Evolutionary conservation across 1,139 yeast species (phyloP), one percentile per base, ranked within the genome.

Genomic region (Candida gigantensis): DNA sequence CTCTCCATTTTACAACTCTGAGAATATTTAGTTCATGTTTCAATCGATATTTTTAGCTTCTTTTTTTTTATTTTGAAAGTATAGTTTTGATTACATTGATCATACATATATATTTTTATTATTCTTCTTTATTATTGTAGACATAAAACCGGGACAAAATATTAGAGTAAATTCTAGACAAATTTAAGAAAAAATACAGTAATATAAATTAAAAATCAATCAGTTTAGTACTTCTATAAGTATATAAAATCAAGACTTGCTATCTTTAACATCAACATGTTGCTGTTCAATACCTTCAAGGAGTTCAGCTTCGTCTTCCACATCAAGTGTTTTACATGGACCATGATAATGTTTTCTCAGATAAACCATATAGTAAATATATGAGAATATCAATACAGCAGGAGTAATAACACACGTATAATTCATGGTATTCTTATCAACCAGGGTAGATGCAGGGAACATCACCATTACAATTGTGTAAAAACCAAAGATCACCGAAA

Each of bases 391-490:
- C 65, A 65, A 70, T 19, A 58, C 62, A 37, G 60, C 71, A 43
- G 50, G 62, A 40, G 58, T 62, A 30, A 65, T 61, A 8, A 52
- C 69, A 34, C 50, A 44, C 10, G 69, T 62, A 40, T 64, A 65
- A 45, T 65, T 65, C 70, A 65, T 65, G 17, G 60, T 51, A 10
- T 55, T 53, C 32, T 52, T 50, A 34, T 51, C 52, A 6, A 63
- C 68, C 3, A 28, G 15, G 31, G 46, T 56, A 16, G 39, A 44
- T 39, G 60, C 61, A 3, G 70, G 70, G 49, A 65, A 63, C 74
- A 70, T 68, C 18, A 51, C 49, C 58, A 71, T 50, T 14, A 63
- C 48, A 28, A 72, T 58, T 11, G 60, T 62, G 44, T 51, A 65
- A 3, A 36, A 43, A 24, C 58, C 49, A 65, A 66, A 65, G 4